These are phyloP conservation scores for Neofusicoccum kwambonambiense DNA, from an alignment of 2,329 filamentous ascomycete genomes.

Conservation along the genomic window DNA sequence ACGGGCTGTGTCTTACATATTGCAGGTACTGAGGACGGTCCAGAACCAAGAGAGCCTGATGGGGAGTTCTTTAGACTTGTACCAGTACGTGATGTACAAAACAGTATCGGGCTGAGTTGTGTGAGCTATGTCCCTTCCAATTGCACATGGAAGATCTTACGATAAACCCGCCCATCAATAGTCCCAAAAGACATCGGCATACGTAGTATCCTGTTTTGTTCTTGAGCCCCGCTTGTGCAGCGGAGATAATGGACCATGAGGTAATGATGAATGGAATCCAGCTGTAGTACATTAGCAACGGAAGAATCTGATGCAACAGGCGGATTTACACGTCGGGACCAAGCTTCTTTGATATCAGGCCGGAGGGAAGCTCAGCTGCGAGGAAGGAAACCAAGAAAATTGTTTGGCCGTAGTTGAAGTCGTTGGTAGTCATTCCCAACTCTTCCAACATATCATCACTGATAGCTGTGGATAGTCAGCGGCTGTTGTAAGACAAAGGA, in stretches of 20 bases:
- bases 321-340: not conserved
- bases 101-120: conserved; percentile 47
- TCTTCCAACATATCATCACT: conserved; percentile 25
- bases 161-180: conserved; percentile 59
- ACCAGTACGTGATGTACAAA: conserved; percentile 65
- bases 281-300: not conserved
- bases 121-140: not conserved
- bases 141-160: not conserved
- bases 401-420: conserved; percentile 30
- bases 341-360: conserved; percentile 3
- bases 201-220: conserved; percentile 18
- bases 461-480: not conserved
- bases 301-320: not conserved
- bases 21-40: conserved; percentile 48
- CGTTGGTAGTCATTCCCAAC: conserved; percentile 28
- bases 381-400: conserved; percentile 29
- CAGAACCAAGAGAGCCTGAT: conserved; percentile 63
- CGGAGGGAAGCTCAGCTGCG: conserved; percentile 1
- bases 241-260: conserved; percentile 19
- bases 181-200: conserved; percentile 44
- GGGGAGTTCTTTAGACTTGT: conserved; percentile 63
- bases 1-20: not conserved
- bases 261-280: conserved; percentile 16
- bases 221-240: conserved; percentile 19
- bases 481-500: conserved; percentile 24